Evolutionary conservation across 2,329 filamentous ascomycete species (phyloP).

Genomic region (Diplodia sapinea): DNA sequence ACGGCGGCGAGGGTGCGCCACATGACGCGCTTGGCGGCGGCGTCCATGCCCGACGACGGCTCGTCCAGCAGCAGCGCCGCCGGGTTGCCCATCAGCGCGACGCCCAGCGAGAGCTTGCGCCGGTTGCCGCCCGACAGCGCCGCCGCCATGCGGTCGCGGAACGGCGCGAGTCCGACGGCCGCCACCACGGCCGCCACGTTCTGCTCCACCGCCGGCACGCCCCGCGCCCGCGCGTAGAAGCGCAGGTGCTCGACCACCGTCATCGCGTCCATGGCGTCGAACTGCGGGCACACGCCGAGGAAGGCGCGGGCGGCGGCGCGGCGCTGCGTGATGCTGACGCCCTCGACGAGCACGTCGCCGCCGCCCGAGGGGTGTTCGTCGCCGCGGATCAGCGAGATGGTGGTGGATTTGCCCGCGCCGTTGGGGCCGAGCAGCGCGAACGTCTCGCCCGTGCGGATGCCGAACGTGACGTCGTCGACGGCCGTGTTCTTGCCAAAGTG

Average conservation of each 20-base stretch:
- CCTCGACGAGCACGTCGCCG: conserved; percentile 83
- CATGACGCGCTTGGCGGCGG: conserved; percentile 89
- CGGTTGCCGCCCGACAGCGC: conserved; percentile 90
- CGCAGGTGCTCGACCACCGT: conserved; percentile 83
- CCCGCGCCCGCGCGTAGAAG: conserved; percentile 86
- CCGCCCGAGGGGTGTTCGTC: conserved; percentile 73
- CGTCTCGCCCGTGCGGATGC: conserved; percentile 78
- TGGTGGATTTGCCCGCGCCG: conserved; percentile 89
- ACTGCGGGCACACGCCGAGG: conserved; percentile 86
- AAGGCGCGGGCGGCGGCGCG: conserved; percentile 74
- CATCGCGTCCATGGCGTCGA: conserved; percentile 83
- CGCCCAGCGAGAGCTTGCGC: conserved; percentile 86
- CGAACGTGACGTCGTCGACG: conserved; percentile 88
- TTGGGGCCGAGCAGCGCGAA: conserved; percentile 91
- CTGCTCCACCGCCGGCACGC: conserved; percentile 74
- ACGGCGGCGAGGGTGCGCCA: conserved; percentile 81
- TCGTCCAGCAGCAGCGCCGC: conserved; percentile 87
- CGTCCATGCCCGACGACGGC: conserved; percentile 86
- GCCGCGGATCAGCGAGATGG: conserved; percentile 87
- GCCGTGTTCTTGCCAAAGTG: conserved; percentile 73
- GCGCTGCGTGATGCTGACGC: conserved; percentile 73
- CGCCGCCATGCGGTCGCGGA: conserved; percentile 74
- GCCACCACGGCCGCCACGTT: conserved; percentile 80
- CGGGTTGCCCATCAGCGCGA: conserved; percentile 91
- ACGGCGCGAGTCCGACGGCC: conserved; percentile 77